phyloP scores from a whole-genome alignment of 805 yeast species.

The Wickerhamomyces ciferrii region DNA sequence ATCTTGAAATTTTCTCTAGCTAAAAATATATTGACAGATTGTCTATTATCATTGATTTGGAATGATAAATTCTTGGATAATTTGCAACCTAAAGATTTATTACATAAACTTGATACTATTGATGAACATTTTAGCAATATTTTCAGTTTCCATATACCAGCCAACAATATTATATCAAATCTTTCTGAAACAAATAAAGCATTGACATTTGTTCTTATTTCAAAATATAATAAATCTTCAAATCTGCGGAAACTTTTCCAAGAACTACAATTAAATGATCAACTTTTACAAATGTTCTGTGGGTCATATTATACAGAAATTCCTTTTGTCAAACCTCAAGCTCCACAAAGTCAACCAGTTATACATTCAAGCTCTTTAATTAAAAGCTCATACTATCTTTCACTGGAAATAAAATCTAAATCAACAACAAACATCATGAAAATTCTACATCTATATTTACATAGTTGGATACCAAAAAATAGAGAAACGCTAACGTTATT shows the following conservation, averaged over 20 bases:
- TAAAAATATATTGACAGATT: not conserved
- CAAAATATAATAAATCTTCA: slow-evolving; percentile 4
- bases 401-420: slow-evolving; percentile 27
- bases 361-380: slow-evolving; percentile 23
- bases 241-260: slow-evolving; percentile 6
- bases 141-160: slow-evolving; percentile 4
- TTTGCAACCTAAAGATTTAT: slow-evolving; percentile 4
- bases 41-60: slow-evolving; percentile 5
- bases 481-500: slow-evolving; percentile 7
- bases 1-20: slow-evolving; percentile 23
- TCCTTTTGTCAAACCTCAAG: slow-evolving; percentile 10
- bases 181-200: slow-evolving; percentile 15
- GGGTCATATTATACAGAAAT: slow-evolving; percentile 10
- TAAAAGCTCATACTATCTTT: slow-evolving; percentile 26
- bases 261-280: slow-evolving; percentile 9
- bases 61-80: slow-evolving; percentile 8
- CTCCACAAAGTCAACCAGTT: not conserved
- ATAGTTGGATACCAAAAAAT: slow-evolving; percentile 24
- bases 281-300: slow-evolving; percentile 19
- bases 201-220: slow-evolving; percentile 11
- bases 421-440: slow-evolving; percentile 24
- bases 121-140: slow-evolving; percentile 7
- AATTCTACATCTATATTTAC: slow-evolving; percentile 24
- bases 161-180: slow-evolving; percentile 1
- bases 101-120: slow-evolving; percentile 13